These are phyloP conservation scores for Lasiosphaeris hirsuta DNA, from an alignment of 495 filamentous ascomycete genomes.

Conservation along the genomic window DNA sequence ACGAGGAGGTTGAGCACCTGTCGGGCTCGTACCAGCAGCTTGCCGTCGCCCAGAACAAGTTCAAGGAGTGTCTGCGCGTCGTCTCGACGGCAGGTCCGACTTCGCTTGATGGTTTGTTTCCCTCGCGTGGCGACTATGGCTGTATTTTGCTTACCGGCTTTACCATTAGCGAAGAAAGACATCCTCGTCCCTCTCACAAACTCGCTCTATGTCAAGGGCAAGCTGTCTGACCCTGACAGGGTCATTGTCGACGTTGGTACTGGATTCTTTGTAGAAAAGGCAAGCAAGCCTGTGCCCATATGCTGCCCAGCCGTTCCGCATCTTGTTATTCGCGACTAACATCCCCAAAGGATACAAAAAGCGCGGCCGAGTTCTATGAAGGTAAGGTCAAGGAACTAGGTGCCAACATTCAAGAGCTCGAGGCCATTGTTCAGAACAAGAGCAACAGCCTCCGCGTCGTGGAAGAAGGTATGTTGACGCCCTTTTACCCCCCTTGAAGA, in stretches of 20 bases:
- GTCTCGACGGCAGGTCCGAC: conserved; percentile 57
- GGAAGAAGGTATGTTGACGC: conserved; percentile 68
- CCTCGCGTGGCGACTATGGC: not conserved
- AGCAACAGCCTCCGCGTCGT: conserved; percentile 77
- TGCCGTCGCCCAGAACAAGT: conserved; percentile 82
- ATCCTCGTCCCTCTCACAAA: conserved; percentile 89
- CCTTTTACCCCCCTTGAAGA: not conserved
- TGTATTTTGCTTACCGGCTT: not conserved
- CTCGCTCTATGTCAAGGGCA: conserved; percentile 89
- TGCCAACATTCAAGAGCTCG: conserved; percentile 76
- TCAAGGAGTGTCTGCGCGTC: conserved; percentile 78
- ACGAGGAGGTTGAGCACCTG: conserved; percentile 90
- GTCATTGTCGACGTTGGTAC: conserved; percentile 96
- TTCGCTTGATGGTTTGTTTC: conserved; percentile 34
- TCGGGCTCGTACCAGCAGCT: conserved; percentile 85
- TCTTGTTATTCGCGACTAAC: not conserved
- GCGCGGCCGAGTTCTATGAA: conserved; percentile 81
- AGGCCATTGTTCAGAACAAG: conserved; percentile 82
- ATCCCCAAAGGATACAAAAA: conserved; percentile 53
- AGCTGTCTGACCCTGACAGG: conserved; percentile 67
- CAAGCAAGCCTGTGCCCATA: conserved; percentile 42
- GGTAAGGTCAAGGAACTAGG: conserved; percentile 78
- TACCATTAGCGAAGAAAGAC: conserved; percentile 45
- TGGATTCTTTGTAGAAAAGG: conserved; percentile 96
- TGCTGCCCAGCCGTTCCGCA: not conserved